Evolutionary conservation across 2,329 filamentous ascomycete genomes (phyloP).

Genomic region (Pestalotiopsis sp.): DNA sequence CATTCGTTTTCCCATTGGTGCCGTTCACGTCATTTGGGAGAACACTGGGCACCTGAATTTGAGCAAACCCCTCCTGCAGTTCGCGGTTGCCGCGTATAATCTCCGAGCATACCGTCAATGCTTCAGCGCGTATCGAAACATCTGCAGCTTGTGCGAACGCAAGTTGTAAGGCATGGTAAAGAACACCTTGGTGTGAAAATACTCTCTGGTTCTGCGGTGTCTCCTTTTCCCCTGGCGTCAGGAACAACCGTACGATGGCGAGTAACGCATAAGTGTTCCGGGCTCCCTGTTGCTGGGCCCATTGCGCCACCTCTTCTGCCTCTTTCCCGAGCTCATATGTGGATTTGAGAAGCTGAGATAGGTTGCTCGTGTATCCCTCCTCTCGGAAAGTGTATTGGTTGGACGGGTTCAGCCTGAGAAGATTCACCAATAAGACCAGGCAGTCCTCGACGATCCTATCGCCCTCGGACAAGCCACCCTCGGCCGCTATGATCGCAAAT

Average conservation of each 20-base stretch:
- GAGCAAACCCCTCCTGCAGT: conserved; percentile 87
- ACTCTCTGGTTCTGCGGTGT: conserved; percentile 82
- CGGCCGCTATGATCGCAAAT: conserved; percentile 78
- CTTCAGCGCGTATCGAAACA: conserved; percentile 81
- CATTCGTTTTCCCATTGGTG: conserved; percentile 45
- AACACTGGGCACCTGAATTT: conserved; percentile 74
- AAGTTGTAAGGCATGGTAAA: conserved; percentile 78
- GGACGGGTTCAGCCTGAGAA: conserved; percentile 82
- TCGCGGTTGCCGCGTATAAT: conserved; percentile 79
- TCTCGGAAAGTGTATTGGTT: conserved; percentile 96
- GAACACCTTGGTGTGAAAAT: conserved; percentile 81
- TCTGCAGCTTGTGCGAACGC: conserved; percentile 76
- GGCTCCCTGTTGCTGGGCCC: conserved; percentile 77
- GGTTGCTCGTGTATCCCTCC: conserved; percentile 75
- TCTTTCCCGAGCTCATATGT: conserved; percentile 55
- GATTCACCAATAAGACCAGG: conserved; percentile 84
- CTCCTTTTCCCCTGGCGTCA: conserved; percentile 77
- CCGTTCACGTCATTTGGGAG: conserved; percentile 33
- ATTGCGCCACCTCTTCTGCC: conserved; percentile 66
- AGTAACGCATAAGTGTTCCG: conserved; percentile 92
- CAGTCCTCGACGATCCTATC: conserved; percentile 91
- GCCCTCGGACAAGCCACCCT: conserved; percentile 81
- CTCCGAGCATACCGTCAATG: conserved; percentile 82
- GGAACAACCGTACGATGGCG: conserved; percentile 82
- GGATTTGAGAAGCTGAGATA: conserved; percentile 69